A percentile compares a stretch with the other conserved stretches of the same genome.
phyloP scores from a whole-genome alignment of 495 filamentous ascomycete species.

The Lophium mytilinum region DNA sequence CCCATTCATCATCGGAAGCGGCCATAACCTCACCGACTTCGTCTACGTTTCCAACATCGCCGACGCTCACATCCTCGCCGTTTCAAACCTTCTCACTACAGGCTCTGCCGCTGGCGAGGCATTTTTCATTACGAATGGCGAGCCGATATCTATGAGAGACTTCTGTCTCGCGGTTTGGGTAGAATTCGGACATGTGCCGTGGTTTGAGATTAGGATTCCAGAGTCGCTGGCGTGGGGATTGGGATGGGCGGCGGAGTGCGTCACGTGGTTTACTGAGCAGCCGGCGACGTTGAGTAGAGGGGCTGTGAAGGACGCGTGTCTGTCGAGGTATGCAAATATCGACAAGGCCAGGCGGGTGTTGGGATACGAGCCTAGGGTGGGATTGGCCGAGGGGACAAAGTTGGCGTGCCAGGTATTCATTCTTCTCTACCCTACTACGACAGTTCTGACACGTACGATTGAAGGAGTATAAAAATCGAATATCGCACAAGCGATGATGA shows the following conservation, averaged over 20 bases:
- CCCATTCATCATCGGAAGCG: conserved; percentile 49
- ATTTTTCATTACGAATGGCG: conserved; percentile 58
- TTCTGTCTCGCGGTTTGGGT: conserved; percentile 53
- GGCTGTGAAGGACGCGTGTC: conserved; percentile 49
- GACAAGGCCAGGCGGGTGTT: conserved; percentile 49
- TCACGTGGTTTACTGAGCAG: conserved; percentile 44
- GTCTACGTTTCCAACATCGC: conserved; percentile 55
- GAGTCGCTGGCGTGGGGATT: conserved; percentile 40
- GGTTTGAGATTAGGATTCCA: conserved; percentile 47
- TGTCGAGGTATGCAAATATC: conserved; percentile 47
- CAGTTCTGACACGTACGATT: too few relatives aligned
- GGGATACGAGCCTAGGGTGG: conserved; percentile 50
- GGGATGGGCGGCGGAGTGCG: conserved; percentile 42
- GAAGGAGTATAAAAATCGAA: too few relatives aligned
- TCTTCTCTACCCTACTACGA: background rate
- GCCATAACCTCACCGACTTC: conserved; percentile 53
- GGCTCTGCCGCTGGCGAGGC: conserved; percentile 52
- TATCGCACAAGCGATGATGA: too few relatives aligned
- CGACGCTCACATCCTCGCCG: conserved; percentile 55
- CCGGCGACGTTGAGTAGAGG: conserved; percentile 47
- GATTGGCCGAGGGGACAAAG: conserved; percentile 44
- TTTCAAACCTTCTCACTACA: conserved; percentile 47
- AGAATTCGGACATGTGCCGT: conserved; percentile 50
- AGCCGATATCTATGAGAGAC: conserved; percentile 52
- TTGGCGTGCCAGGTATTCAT: conserved; percentile 26